These are phyloP conservation scores for Nidularia pulvinata DNA, from an alignment of 768 basidiomycete genomes.

Conservation along the genomic window DNA sequence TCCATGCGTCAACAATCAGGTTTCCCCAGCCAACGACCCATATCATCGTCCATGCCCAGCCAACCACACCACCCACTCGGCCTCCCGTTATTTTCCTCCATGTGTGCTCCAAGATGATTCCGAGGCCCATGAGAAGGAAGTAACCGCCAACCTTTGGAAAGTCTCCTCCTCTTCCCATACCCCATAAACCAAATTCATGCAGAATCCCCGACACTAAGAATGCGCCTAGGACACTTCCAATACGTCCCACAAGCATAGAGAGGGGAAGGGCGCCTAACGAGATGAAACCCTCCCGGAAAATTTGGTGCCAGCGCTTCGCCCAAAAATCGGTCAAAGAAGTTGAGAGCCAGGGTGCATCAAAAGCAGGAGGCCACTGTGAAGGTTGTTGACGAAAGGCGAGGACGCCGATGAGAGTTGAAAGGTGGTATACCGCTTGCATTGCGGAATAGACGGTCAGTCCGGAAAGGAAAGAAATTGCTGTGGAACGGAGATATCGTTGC, in stretches of 20 bases:
- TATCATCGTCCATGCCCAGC: slow-evolving; percentile 39
- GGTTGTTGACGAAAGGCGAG: slow-evolving; percentile 36
- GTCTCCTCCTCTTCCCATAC: slow-evolving; percentile 34
- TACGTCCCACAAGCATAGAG: slow-evolving; percentile 25
- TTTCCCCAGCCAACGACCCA: slow-evolving; percentile 33
- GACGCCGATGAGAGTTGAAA: slow-evolving; percentile 29
- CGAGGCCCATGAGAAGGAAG: slow-evolving; percentile 41
- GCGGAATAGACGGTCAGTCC: slow-evolving; percentile 39
- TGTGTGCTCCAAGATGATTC: slow-evolving; percentile 31
- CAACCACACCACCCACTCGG: slow-evolving; percentile 32
- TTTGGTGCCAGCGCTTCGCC: slow-evolving; percentile 52
- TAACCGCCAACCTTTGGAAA: slow-evolving; percentile 25
- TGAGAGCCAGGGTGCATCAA: slow-evolving; percentile 40
- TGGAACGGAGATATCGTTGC: slow-evolving; percentile 40
- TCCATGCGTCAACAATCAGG: slow-evolving; percentile 30
- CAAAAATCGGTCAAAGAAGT: slow-evolving; percentile 46
- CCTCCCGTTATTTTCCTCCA: slow-evolving; percentile 29
- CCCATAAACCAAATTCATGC: slow-evolving; percentile 41
- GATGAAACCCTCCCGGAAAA: slow-evolving; percentile 43
- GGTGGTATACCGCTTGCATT: slow-evolving; percentile 30
- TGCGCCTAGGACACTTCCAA: slow-evolving; percentile 39
- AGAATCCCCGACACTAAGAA: slow-evolving; percentile 48
- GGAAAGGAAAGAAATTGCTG: slow-evolving; percentile 35
- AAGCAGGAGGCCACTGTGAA: slow-evolving; percentile 48
- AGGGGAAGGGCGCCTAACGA: slow-evolving; percentile 31